Conservation (phyloP, 106 monocot species). For the Acorus gramineus region DNA sequence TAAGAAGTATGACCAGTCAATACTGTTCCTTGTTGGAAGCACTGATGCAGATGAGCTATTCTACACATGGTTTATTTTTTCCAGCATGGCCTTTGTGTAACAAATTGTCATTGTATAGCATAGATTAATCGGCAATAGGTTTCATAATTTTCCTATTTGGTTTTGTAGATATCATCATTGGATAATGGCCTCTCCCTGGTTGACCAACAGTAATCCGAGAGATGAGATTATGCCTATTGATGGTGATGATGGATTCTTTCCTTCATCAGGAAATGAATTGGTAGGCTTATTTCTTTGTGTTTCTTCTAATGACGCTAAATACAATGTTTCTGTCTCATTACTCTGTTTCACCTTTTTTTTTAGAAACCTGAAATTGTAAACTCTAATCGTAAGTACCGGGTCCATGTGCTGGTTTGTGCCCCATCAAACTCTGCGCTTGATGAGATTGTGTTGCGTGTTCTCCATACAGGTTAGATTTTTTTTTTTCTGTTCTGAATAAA, state of each 20-base stretch:
- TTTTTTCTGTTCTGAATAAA: background rate
- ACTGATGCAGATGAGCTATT: too few species aligned
- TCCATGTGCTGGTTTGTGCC: constrained; percentile 97
- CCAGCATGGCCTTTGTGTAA: too few species aligned
- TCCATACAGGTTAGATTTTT: constrained; percentile 46
- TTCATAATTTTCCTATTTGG: too few species aligned
- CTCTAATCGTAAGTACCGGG: constrained; percentile 84
- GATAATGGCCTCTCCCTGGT: constrained; percentile 90
- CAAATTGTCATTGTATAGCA: too few species aligned
- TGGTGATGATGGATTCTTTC: constrained; percentile 88
- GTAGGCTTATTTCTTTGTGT: constrained; percentile 28
- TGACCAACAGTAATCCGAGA: constrained; percentile 66
- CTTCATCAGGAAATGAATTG: constrained; percentile 66
- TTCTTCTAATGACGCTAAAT: background rate
- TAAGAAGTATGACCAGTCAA: too few species aligned
- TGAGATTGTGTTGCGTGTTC: constrained; percentile 91
- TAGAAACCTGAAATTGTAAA: constrained; percentile 90
- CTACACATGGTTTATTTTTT: too few species aligned
- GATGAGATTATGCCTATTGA: constrained; percentile 67
- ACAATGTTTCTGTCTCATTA: background rate
- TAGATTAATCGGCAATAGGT: too few species aligned
- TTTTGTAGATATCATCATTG: constrained; percentile 54
- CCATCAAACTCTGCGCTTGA: constrained; percentile 98
- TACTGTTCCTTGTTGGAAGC: too few species aligned
- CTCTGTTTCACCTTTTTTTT: constrained; percentile 8